Evolutionary conservation across 2,329 filamentous ascomycete species (phyloP).

Genomic region (Sporothrix variecibatus): DNA sequence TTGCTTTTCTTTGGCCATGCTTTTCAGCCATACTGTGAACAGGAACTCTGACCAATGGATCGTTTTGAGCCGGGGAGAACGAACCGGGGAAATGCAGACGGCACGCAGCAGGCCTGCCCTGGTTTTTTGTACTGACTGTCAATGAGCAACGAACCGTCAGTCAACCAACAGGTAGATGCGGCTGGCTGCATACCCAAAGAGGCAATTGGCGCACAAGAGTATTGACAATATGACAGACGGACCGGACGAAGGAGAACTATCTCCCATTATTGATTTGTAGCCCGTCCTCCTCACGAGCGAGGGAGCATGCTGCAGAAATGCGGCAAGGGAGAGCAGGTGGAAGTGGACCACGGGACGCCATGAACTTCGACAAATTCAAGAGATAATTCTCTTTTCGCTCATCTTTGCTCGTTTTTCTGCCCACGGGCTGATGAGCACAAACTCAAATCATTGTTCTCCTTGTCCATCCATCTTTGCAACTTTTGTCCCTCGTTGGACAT

Average conservation of each 20-base stretch:
- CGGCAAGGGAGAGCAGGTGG: not conserved
- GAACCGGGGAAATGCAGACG: not conserved
- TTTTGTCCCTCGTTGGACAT: not conserved
- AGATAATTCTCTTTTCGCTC: not conserved
- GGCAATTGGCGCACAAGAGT: not conserved
- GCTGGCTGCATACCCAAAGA: conserved; percentile 2
- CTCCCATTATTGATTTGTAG: no score
- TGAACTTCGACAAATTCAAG: not conserved
- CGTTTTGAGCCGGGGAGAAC: not conserved
- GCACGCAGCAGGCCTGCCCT: not conserved
- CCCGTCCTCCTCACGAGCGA: not conserved
- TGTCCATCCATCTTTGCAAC: not conserved
- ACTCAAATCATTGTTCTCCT: not conserved
- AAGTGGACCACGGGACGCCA: not conserved
- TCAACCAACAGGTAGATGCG: not conserved
- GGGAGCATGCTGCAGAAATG: not conserved
- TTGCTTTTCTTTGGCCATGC: not conserved
- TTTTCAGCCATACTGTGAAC: not conserved
- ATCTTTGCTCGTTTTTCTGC: not conserved
- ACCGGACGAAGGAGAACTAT: not conserved
- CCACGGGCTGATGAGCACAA: not conserved
- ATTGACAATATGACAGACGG: not conserved
- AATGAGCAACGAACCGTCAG: not conserved
- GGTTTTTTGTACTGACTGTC: not conserved
- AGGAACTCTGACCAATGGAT: not conserved